Conservation (phyloP, 352 stramenopile species). For the Peronospora belbahrii region DNA sequence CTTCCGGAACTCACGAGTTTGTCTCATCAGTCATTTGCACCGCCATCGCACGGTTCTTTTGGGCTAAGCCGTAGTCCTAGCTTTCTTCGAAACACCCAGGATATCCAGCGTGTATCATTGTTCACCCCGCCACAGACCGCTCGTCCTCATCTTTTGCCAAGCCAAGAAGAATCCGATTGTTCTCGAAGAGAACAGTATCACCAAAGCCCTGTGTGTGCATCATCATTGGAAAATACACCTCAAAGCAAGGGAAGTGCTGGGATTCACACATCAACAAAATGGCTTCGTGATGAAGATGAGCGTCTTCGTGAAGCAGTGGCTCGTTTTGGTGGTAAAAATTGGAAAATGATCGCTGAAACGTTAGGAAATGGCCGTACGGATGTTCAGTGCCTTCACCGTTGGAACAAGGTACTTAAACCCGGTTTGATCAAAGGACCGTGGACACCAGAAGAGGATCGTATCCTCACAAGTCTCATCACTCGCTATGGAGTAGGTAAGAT, state of each 20-base stretch:
- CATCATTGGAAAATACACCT: slow-evolving; percentile 5
- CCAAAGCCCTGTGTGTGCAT: slow-evolving; percentile 54
- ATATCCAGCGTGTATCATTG: slow-evolving; percentile 5
- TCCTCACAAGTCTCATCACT: slow-evolving; percentile 62
- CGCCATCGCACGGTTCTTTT: slow-evolving; percentile 17
- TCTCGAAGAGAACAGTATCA: slow-evolving; percentile 84
- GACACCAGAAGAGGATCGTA: slow-evolving; percentile 82
- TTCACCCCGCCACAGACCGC: slow-evolving; percentile 10
- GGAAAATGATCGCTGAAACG: slow-evolving; percentile 90
- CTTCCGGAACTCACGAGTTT: slow-evolving; percentile 20
- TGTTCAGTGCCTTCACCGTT: slow-evolving; percentile 94
- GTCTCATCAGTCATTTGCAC: slow-evolving; percentile 14
- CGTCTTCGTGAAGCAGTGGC: slow-evolving; percentile 83
- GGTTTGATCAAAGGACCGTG: slow-evolving; percentile 85
- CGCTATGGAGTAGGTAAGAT: slow-evolving; percentile 85
- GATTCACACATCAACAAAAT: slow-evolving; percentile 44
- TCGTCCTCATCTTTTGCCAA: slow-evolving; percentile 4
- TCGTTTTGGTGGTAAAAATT: slow-evolving; percentile 90
- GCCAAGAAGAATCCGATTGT: slow-evolving; percentile 43
- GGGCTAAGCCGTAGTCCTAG: slow-evolving; percentile 7
- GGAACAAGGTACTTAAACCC: slow-evolving; percentile 90
- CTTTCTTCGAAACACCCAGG: slow-evolving; percentile 17
- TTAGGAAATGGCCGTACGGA: slow-evolving; percentile 85
- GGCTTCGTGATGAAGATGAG: slow-evolving; percentile 89
- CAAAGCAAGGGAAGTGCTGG: slow-evolving; percentile 10